These are phyloP conservation scores for Gonium pectorale DNA, from an alignment of 139 green algal genomes.

Conservation along the genomic window DNA sequence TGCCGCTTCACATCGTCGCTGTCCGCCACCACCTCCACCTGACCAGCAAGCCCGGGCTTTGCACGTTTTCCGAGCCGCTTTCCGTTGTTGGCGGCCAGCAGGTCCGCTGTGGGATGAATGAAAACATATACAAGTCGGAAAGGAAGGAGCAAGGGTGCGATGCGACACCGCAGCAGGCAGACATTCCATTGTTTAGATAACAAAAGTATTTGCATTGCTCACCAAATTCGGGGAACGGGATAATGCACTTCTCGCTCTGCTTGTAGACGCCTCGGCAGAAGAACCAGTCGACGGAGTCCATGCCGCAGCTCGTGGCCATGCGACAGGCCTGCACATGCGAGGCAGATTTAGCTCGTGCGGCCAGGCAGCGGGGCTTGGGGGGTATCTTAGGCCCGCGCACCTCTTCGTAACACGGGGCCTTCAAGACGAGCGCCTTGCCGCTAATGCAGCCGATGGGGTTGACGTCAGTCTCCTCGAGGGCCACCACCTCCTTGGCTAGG, in stretches of 20 bases:
- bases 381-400: conserved; percentile 6
- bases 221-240: conserved; percentile 44
- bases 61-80: background rate
- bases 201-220: background rate
- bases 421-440: conserved; percentile 47
- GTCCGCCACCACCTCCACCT: conserved; percentile 40
- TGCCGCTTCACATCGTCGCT: conserved; percentile 43
- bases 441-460: conserved; percentile 67
- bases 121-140: too few species aligned
- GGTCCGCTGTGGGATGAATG: background rate
- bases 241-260: conserved; percentile 25
- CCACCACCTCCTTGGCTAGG: too few species aligned
- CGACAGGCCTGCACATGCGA: conserved; percentile 3
- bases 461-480: conserved; percentile 53
- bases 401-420: conserved; percentile 41
- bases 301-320: conserved; percentile 4
- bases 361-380: background rate
- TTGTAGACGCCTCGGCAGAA: conserved; percentile 59
- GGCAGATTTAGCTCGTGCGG: background rate
- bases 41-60: background rate
- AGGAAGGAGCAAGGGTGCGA: too few species aligned
- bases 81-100: background rate
- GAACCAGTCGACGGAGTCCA: conserved; percentile 46
- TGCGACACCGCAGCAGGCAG: too few species aligned
- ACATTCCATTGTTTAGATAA: too few species aligned